These are phyloP conservation scores for Globisporangium recalcitrans DNA, from an alignment of 352 stramenopile genomes.

Conservation along the genomic window DNA sequence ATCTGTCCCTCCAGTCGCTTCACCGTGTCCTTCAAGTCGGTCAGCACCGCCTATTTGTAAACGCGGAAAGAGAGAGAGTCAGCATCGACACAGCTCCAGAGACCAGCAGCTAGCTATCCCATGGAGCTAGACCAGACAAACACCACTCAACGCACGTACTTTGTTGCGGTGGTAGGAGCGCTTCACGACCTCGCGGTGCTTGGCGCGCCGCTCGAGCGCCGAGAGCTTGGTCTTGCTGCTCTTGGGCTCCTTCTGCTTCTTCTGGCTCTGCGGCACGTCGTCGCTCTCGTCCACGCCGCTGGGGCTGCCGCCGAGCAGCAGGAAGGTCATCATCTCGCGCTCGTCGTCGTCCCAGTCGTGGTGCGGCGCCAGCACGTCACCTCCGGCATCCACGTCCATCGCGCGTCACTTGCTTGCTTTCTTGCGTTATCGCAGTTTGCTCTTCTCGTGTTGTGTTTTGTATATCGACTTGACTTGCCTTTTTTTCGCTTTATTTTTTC, in stretches of 20 bases:
- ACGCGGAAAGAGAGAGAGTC: background rate
- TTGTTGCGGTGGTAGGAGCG: constrained; percentile 79
- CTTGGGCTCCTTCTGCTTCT: constrained; percentile 1
- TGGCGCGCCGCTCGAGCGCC: constrained; percentile 42
- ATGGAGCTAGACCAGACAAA: background rate
- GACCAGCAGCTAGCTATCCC: background rate
- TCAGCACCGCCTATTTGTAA: constrained; percentile 36
- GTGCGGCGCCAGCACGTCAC: background rate
- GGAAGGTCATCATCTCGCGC: constrained; percentile 15
- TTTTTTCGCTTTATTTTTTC: too few species aligned
- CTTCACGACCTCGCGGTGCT: constrained; percentile 66
- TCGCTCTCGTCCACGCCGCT: constrained; percentile 10
- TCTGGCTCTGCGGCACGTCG: background rate
- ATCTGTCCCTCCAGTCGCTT: constrained; percentile 49
- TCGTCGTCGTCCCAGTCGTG: constrained; percentile 17
- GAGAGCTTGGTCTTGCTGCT: constrained; percentile 32
- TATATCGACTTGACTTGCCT: too few species aligned
- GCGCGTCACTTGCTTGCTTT: background rate
- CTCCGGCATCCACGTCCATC: background rate
- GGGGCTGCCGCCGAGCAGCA: constrained; percentile 10
- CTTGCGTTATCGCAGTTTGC: background rate
- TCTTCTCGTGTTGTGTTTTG: too few species aligned
- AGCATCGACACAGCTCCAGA: background rate
- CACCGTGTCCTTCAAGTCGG: constrained; percentile 43
- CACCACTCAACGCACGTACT: constrained; percentile 17